phyloP scores from a whole-genome alignment of 305 asterid species.

The Plantago lanceolata region DNA sequence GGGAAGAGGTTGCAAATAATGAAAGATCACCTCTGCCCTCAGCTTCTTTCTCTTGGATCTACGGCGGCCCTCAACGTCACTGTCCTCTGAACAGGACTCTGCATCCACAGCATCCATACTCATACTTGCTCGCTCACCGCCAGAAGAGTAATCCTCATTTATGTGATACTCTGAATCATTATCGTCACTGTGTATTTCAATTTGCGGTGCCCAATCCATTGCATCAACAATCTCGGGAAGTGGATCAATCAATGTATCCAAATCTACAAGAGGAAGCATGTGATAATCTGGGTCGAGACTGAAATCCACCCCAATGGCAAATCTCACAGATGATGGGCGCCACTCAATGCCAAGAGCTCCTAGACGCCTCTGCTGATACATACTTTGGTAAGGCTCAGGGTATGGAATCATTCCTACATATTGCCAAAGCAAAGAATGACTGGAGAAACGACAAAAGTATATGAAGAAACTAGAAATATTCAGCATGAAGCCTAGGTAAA shows the following conservation, averaged over 20 bases:
- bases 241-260: slow-evolving; percentile 77
- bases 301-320: slow-evolving; percentile 84
- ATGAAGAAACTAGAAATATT: slow-evolving; percentile 16
- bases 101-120: slow-evolving; percentile 52
- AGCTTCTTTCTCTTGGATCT: slow-evolving; percentile 78
- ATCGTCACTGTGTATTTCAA: slow-evolving; percentile 82
- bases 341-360: slow-evolving; percentile 95
- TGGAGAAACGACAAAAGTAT: slow-evolving; percentile 14
- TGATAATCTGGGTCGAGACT: slow-evolving; percentile 72
- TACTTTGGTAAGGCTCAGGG: slow-evolving; percentile 92
- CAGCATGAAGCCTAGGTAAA: slow-evolving; percentile 15
- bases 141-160: slow-evolving; percentile 81
- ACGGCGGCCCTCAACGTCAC: slow-evolving; percentile 61
- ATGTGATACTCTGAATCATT: slow-evolving; percentile 89
- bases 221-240: slow-evolving; percentile 86
- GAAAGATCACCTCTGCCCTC: slow-evolving; percentile 47
- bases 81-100: slow-evolving; percentile 61
- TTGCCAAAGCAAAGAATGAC: slow-evolving; percentile 26
- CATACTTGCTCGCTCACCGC: slow-evolving; percentile 64
- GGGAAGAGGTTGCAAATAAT: background rate
- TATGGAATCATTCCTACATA: slow-evolving; percentile 82
- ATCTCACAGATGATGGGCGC: slow-evolving; percentile 80
- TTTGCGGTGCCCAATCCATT: slow-evolving; percentile 94
- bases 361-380: slow-evolving; percentile 76
- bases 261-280: slow-evolving; percentile 72